Percentiles rank a stretch among this genome's conserved stretches.
Conservation (phyloP, 2,329 filamentous ascomycete genomes). For the Daldinia sp. region DNA sequence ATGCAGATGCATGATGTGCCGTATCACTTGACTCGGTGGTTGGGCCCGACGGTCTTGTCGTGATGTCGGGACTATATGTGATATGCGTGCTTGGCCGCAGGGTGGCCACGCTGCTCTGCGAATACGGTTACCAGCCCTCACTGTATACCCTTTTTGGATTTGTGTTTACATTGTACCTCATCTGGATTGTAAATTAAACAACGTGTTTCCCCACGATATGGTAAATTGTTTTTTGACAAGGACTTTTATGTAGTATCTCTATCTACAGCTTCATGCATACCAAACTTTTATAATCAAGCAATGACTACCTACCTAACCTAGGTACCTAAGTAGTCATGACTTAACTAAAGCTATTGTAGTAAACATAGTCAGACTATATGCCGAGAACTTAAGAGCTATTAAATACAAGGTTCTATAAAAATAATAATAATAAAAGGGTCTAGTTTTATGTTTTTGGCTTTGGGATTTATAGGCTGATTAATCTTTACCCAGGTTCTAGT, state of each 20-base stretch:
- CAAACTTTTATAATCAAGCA: background rate
- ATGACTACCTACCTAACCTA: background rate
- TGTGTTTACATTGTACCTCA: slow-evolving; percentile 18
- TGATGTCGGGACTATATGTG: slow-evolving; percentile 23
- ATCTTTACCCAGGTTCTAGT: slow-evolving; percentile 3
- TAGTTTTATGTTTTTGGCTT: background rate
- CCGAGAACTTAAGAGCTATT: slow-evolving; percentile 4
- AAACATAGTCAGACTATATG: slow-evolving; percentile 7
- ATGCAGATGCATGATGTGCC: slow-evolving; percentile 27
- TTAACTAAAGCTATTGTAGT: background rate
- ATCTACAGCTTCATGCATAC: background rate
- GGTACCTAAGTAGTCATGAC: background rate
- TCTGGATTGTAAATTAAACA: slow-evolving; percentile 9
- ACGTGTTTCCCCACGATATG: slow-evolving; percentile 23
- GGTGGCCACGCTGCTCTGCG: slow-evolving; percentile 7
- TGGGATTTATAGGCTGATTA: slow-evolving; percentile 29
- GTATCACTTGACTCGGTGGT: slow-evolving; percentile 26
- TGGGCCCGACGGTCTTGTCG: slow-evolving; percentile 12
- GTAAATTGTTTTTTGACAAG: slow-evolving; percentile 9
- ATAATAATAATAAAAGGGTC: slow-evolving; percentile 22
- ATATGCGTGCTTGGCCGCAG: slow-evolving; percentile 26
- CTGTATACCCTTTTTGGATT: slow-evolving; percentile 15
- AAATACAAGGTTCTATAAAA: slow-evolving; percentile 12
- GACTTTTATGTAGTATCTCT: background rate
- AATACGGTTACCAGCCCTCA: slow-evolving; percentile 19